These are phyloP conservation scores for Potentilla sterilis DNA, from an alignment of 306 rosid genomes.

Conservation along the genomic window DNA sequence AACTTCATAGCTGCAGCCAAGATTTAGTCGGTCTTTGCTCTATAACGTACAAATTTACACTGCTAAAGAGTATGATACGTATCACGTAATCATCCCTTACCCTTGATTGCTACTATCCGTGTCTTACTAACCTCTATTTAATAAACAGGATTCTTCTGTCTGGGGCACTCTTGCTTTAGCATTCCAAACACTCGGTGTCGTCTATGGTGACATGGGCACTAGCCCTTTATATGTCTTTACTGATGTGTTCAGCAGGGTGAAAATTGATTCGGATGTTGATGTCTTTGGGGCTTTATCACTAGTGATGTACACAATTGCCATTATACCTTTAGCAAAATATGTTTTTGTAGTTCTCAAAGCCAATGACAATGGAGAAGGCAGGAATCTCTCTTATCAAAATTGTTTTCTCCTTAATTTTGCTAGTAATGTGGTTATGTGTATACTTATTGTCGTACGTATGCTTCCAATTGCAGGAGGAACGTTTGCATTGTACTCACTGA, in stretches of 20 bases:
- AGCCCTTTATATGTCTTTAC: slow-evolving; percentile 92
- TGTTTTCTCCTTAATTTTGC: slow-evolving; percentile 22
- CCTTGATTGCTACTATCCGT: neutral
- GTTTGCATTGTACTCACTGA: slow-evolving; percentile 90
- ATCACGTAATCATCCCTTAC: neutral
- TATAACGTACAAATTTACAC: slow-evolving; percentile 1
- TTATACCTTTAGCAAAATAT: slow-evolving; percentile 84
- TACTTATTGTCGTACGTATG: slow-evolving; percentile 13
- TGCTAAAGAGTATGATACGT: neutral
- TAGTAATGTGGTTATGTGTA: slow-evolving; percentile 1
- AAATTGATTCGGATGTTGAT: slow-evolving; percentile 61
- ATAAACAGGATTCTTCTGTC: slow-evolving; percentile 57
- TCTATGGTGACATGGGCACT: slow-evolving; percentile 96
- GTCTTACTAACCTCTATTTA: slow-evolving; percentile 22
- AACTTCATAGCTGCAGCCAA: neutral
- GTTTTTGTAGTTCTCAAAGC: slow-evolving; percentile 95
- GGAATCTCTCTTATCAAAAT: slow-evolving; percentile 13
- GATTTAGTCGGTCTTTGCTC: slow-evolving; percentile 11
- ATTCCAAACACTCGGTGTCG: slow-evolving; percentile 96
- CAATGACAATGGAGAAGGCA: slow-evolving; percentile 97
- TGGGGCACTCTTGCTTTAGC: slow-evolving; percentile 71
- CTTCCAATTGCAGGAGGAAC: slow-evolving; percentile 81
- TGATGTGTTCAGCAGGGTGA: slow-evolving; percentile 89
- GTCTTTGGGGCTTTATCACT: slow-evolving; percentile 92
- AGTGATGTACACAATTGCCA: slow-evolving; percentile 86